Evolutionary conservation across 768 basidiomycete genomes (phyloP), one percentile per base, ranked within the genome.

Genomic region (Tricholomella constricta): DNA sequence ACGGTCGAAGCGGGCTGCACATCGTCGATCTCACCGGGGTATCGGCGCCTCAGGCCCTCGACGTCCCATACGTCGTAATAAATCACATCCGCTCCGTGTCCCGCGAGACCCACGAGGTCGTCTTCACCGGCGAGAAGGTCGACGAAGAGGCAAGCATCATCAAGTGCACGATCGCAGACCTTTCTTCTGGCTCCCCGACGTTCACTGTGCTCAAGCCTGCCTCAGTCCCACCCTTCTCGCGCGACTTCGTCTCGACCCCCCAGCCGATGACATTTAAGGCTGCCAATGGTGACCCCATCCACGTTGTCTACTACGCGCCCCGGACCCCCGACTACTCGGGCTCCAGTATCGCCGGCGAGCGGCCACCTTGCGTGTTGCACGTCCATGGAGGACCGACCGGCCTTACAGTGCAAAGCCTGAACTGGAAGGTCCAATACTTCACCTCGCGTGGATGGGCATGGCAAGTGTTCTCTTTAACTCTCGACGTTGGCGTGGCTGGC

Each of bases 361-460:
- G 74, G 45, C 91, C 91, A 0, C 91, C 91, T 8, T 83, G 82
- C 50, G 73, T 90, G 7, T 70, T 89, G 11, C 59, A 74, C 31
- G 77, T 79, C 4, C 91, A 92, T 54, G 91, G 91, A 1, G 90
- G 90, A 0, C 91, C 91, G 0, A 91, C 88, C 0, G 60, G 59
- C 2, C 65, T 73, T 4, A 70, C 72, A 4, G 17, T 55, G 1
- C 82, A 85, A 47, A 79, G 72, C 0, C 65, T 91, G 29, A 65
- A 64, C 12, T 82, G 82, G 81, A 65, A 58, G n/a, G 79, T 72
- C 41, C 77, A 87, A 58, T 91, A 78, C 59, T 89, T 82, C 56
- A 89, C 88, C 0, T 81, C 80, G 26, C 77, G 86, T 4, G 87
- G 88, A 23, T 91, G 79, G 71, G 86, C 78, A n/a, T 89, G 86